A percentile compares a stretch with the other conserved stretches of the same genome.
phyloP scores from a whole-genome alignment of 495 filamentous ascomycete species.

The Antarctomyces pellizariae region DNA sequence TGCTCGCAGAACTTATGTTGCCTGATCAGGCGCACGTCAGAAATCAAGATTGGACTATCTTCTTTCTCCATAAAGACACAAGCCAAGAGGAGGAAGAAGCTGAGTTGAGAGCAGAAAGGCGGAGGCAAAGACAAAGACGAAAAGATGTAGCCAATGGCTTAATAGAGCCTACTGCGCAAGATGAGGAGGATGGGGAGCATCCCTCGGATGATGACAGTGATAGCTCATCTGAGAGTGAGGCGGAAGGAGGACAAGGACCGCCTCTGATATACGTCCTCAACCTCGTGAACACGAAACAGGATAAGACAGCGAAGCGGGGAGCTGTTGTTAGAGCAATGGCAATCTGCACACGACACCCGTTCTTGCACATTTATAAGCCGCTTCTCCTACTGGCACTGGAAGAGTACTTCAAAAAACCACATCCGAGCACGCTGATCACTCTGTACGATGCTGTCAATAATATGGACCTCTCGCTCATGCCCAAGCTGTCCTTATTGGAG shows the following conservation, averaged over 20 bases:
- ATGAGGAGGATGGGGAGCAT: conserved; percentile 25
- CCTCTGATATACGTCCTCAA: conserved; percentile 97
- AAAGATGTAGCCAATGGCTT: conserved; percentile 28
- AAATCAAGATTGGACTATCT: conserved; percentile 97
- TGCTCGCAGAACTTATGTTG: conserved; percentile 96
- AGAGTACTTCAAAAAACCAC: conserved; percentile 88
- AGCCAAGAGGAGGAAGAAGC: conserved; percentile 55
- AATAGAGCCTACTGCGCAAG: conserved; percentile 22
- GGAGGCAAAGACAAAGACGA: conserved; percentile 18
- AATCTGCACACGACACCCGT: conserved; percentile 97
- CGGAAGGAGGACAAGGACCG: conserved; percentile 47
- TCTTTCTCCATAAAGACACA: conserved; percentile 91
- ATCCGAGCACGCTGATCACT: conserved; percentile 67
- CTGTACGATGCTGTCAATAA: conserved; percentile 82
- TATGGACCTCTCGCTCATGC: conserved; percentile 94
- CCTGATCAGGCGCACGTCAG: conserved; percentile 91
- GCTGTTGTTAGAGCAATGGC: conserved; percentile 97
- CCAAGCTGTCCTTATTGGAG: conserved; percentile 62
- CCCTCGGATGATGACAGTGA: conserved; percentile 34
- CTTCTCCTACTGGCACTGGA: conserved; percentile 85
- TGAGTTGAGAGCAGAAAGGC: conserved; percentile 27
- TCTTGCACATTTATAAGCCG: conserved; percentile 97
- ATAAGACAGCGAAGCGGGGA: conserved; percentile 74
- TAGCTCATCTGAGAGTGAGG: conserved; percentile 29
- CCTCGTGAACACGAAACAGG: conserved; percentile 92